phyloP scores from a whole-genome alignment of 192 early-diverging fungal genomes.

The Linnemannia zychae region DNA sequence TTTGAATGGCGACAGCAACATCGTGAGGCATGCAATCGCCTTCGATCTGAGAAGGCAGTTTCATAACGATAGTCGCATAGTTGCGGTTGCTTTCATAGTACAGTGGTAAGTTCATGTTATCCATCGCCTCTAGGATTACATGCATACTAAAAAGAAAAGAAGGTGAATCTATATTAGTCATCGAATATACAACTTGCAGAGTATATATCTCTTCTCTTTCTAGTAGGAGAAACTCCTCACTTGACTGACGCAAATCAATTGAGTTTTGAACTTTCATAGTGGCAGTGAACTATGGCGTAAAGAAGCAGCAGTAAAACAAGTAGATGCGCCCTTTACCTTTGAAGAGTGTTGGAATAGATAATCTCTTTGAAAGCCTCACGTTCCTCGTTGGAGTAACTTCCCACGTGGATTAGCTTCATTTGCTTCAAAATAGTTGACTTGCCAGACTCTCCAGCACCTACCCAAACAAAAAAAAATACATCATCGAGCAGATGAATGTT shows the following conservation, averaged over 20 bases:
- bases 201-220: neutral
- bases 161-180: too few species aligned
- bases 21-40: slow-evolving; percentile 87
- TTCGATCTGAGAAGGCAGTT: slow-evolving; percentile 89
- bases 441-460: slow-evolving; percentile 97
- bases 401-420: slow-evolving; percentile 98
- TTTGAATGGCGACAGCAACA: slow-evolving; percentile 82
- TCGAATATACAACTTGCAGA: too few species aligned
- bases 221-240: neutral
- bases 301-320: neutral
- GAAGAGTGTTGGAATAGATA: slow-evolving; percentile 95
- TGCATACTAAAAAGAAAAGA: slow-evolving; percentile 73
- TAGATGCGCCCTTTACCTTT: slow-evolving; percentile 61
- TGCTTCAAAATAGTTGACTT: slow-evolving; percentile 99
- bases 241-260: neutral
- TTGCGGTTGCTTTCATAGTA: slow-evolving; percentile 75
- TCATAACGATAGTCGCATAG: slow-evolving; percentile 81
- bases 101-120: slow-evolving; percentile 81
- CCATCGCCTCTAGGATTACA: slow-evolving; percentile 96
- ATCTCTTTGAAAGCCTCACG: slow-evolving; percentile 94
- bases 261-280: neutral
- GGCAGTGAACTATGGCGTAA: neutral
- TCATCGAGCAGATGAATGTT: too few species aligned
- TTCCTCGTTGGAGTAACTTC: slow-evolving; percentile 91
- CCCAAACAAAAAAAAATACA: neutral